Evolutionary conservation across 352 stramenopile species (phyloP), one percentile per base, ranked within the genome.

Genomic region (Pythium coloratum): DNA sequence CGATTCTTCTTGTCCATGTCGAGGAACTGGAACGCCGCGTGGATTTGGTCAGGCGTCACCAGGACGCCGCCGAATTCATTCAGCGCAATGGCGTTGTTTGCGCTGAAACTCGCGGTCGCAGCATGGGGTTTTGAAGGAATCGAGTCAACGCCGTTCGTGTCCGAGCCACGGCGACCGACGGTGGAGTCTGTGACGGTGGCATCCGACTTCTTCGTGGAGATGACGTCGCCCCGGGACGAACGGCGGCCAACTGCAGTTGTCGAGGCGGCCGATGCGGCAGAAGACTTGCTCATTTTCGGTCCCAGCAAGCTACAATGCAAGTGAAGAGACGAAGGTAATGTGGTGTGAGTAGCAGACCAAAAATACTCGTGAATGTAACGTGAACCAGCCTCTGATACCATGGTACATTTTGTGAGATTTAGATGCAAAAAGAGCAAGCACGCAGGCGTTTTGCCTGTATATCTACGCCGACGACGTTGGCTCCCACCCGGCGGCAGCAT

Each of bases 21-120:
- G 14, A 97, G 86, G 69, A 97, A 97, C 62, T 96, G 78, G 75
- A 97, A 97, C 38, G 88, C 90, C 24, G 74, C 67, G 44, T 76
- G 79, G 47, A 97, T 92, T 73, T 97, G 89, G 36, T 95, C 84
- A 0, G 86, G 78, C 16, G 83, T 94, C 30, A 97, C 80, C 14
- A 94, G 64, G 33, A 97, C 84, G 4, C 91, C 91, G 44, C 91
- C 90, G 40, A 90, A 85, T 24, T 87, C 80, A 32, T 71, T 71
- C 50, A 54, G 49, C 1, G 34, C 16, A 3, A 66, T 38, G 10
- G 26, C 28, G n/a, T 20, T 24, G 18, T 32, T 32, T 9, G 2
- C 26, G 42, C 18, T 50, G 4, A 7, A 8, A 24, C 6, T 6
- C 6, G 42, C 42, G 14, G 18, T 26, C 7, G 12, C 12, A 6